Conservation (phyloP, 148 eudicot genomes). For the Polygonum maritimum region DNA sequence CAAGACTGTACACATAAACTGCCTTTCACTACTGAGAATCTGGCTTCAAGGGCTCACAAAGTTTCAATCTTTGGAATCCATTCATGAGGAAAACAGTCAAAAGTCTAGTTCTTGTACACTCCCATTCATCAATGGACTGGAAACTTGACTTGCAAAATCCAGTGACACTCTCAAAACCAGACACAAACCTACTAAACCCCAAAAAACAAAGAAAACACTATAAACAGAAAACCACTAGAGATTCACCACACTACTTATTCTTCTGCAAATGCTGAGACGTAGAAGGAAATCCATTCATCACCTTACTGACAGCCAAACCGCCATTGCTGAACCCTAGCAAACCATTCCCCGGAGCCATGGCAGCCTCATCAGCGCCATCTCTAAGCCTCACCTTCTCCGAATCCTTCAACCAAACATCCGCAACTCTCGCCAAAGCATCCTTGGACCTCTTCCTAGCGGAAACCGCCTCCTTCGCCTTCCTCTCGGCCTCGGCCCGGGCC, state of each 20-base stretch:
- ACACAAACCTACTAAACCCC: neutral
- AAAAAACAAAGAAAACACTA: neutral
- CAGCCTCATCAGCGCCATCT: slow-evolving; percentile 10
- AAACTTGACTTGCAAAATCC: neutral
- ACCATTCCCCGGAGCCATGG: neutral
- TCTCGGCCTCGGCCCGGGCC: slow-evolving; percentile 54
- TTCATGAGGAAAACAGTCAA: neutral
- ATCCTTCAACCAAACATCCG: slow-evolving; percentile 16
- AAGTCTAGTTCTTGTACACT: neutral
- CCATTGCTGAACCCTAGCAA: neutral
- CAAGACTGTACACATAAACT: neutral
- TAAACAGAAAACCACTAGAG: neutral
- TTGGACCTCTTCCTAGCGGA: slow-evolving; percentile 55
- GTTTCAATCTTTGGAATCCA: too few species aligned
- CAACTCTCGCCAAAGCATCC: slow-evolving; percentile 59
- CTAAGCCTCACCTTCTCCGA: slow-evolving; percentile 17
- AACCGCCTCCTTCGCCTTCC: slow-evolving; percentile 62
- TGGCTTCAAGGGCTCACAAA: neutral
- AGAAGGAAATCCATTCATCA: neutral
- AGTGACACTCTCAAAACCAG: neutral
- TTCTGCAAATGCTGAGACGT: neutral
- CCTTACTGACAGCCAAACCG: neutral
- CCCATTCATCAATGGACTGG: neutral
- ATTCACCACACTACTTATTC: neutral
- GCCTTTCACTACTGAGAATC: neutral